phyloP scores from a whole-genome alignment of 1,284 basidiomycete species.

The Takashimella tepidaria region DNA sequence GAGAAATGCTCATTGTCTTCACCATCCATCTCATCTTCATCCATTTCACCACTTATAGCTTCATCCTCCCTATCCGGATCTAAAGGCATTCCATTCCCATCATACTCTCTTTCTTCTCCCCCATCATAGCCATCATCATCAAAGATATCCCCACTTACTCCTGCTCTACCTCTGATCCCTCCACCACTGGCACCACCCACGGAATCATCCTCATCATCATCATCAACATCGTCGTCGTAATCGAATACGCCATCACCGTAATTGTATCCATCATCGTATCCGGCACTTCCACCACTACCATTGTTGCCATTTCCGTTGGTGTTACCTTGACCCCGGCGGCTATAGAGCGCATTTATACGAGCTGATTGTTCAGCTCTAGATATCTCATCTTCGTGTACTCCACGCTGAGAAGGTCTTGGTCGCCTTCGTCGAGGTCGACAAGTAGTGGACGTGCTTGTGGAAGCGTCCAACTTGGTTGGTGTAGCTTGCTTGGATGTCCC shows the following conservation, averaged over 20 bases:
- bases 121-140: slow-evolving; percentile 13
- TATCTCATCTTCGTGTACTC: slow-evolving; percentile 22
- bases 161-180: too few species aligned
- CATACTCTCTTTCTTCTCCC: slow-evolving; percentile 14
- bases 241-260: slow-evolving; percentile 7
- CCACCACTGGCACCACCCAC: too few species aligned
- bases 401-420: slow-evolving; percentile 1
- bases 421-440: slow-evolving; percentile 3
- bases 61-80: neutral
- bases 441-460: neutral
- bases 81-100: slow-evolving; percentile 22
- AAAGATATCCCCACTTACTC: neutral
- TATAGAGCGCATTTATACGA: slow-evolving; percentile 29
- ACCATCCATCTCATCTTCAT: slow-evolving; percentile 23
- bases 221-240: neutral
- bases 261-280: slow-evolving; percentile 6
- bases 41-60: neutral
- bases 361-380: slow-evolving; percentile 25
- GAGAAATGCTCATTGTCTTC: slow-evolving; percentile 31
- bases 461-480: slow-evolving; percentile 3
- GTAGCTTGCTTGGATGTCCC: slow-evolving; percentile 13
- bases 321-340: slow-evolving; percentile 6
- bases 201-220: too few species aligned
- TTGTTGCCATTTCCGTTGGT: slow-evolving; percentile 4
- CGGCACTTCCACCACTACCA: slow-evolving; percentile 5